Evolutionary conservation across 1,284 basidiomycete genomes (phyloP).

Genomic region (Tremellales sp.): DNA sequence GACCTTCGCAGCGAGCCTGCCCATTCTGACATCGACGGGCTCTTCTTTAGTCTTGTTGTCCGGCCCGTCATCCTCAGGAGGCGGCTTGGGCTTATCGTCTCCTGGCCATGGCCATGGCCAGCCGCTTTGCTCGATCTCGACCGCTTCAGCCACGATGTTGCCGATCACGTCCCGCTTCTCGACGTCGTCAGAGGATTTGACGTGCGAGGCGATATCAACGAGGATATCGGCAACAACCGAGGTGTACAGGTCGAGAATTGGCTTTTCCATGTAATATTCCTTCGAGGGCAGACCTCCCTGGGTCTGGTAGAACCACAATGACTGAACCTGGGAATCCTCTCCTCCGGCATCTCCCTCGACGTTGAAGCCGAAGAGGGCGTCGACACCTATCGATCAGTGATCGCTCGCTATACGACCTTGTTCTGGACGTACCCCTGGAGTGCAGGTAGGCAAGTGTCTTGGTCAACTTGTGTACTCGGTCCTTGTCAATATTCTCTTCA

Average conservation of each 20-base stretch:
- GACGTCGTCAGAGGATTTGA: constrained; percentile 5
- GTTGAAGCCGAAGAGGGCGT: constrained; percentile 68
- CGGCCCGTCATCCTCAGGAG: constrained; percentile 38
- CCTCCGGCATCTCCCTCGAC: constrained; percentile 82
- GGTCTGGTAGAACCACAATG: constrained; percentile 80
- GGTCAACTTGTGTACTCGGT: constrained; percentile 52
- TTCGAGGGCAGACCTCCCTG: constrained; percentile 83
- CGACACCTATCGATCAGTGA: constrained; percentile 56
- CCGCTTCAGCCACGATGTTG: constrained; percentile 22
- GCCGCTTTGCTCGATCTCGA: constrained; percentile 14
- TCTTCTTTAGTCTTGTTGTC: constrained; percentile 13
- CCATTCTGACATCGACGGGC: constrained; percentile 50
- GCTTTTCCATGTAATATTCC: constrained; percentile 86
- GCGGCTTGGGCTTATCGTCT: constrained; percentile 18
- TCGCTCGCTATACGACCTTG: not conserved
- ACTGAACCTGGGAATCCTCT: constrained; percentile 81
- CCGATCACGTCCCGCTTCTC: constrained; percentile 23
- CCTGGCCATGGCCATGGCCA: constrained; percentile 77
- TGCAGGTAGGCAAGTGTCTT: constrained; percentile 82
- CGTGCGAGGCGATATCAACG: constrained; percentile 52
- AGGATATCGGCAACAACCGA: constrained; percentile 67
- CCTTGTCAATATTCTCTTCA: constrained; percentile 17
- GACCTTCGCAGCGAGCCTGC: constrained; percentile 66
- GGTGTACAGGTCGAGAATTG: constrained; percentile 66
- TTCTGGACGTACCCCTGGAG: constrained; percentile 60